Percentiles rank a stretch among this genome's conserved stretches.
Evolutionary conservation across 768 basidiomycete species (phyloP).

Genomic region (Peribolospora baueri): DNA sequence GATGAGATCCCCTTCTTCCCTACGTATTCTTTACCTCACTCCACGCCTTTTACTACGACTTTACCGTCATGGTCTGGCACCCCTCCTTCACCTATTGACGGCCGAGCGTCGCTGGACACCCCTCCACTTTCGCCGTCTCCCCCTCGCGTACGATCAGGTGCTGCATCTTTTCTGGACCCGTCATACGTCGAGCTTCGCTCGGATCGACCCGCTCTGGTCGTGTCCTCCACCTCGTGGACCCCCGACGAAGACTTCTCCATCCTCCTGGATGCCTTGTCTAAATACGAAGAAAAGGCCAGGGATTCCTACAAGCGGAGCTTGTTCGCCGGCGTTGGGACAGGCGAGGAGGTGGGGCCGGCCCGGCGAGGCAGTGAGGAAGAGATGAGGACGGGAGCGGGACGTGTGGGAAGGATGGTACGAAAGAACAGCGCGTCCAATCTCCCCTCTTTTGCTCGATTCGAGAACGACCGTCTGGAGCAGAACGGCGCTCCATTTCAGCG

Average conservation of each 20-base stretch:
- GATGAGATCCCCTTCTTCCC: too few relatives aligned
- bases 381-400: constrained; percentile 1
- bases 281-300: constrained; percentile 37
- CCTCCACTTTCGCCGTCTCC: constrained; percentile 31
- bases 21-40: too few relatives aligned
- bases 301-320: background rate
- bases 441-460: too few relatives aligned
- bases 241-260: constrained; percentile 84
- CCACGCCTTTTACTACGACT: too few relatives aligned
- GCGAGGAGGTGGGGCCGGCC: constrained; percentile 2
- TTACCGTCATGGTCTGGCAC: too few relatives aligned
- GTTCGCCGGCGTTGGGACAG: constrained; percentile 2
- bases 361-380: constrained; percentile 3
- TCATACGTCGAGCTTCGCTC: constrained; percentile 29
- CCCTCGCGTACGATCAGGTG: constrained; percentile 39
- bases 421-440: too few relatives aligned
- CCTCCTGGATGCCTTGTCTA: constrained; percentile 44
- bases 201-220: constrained; percentile 49
- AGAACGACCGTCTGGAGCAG: too few relatives aligned
- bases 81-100: constrained; percentile 13
- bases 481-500: too few relatives aligned
- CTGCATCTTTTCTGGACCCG: constrained; percentile 17
- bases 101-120: constrained; percentile 13
- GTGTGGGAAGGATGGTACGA: too few relatives aligned
- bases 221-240: constrained; percentile 92